Evolutionary conservation across 2,329 filamentous ascomycete genomes (phyloP), one percentile per base, ranked within the genome.

Genomic region (Aspergillus pseudoterreus): DNA sequence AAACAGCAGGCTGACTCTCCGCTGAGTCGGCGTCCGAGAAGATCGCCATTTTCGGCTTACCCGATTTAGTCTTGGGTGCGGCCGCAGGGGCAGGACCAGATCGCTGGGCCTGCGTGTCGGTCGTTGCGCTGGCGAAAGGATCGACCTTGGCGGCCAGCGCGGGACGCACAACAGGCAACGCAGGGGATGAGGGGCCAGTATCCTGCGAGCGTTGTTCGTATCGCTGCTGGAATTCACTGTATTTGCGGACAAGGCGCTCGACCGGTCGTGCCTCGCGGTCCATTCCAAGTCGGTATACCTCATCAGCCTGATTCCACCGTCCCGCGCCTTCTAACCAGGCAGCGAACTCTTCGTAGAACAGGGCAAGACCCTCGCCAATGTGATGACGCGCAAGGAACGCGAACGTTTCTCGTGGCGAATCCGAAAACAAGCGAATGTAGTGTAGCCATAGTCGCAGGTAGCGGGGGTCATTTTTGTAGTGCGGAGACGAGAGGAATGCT

Each of bases 271-370:
- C 94, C 62, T 95, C 91, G 39, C 85, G 85, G 69, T 96, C 89
- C 49, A 99, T 87, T 2, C 94, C 94, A 58, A 96, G 77, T 61
- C 86, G 85, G 69, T 95, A 97, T 1, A 99, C 88, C 70, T 99
- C 94, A 62, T 96, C 91, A 0, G 94, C 92, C 70, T 99, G 94
- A 19, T 79, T 81, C 88, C 90, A 96, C 57, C 92, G 80, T 12
- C 85, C 88, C 6, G 86, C 88, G 33, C 83, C 79, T 74, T 99
- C 94, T 6, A 99, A 78, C 90, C 92, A 97, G 1, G 84, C 87
- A 1, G 94, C 92, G 67, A 95, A 99, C 66, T 97, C 94, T 69
- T 99, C 94, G 71, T 99, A 99, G 71, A 91, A 99, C 3, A 97
- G 77, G 1, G 94, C 94, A 2, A 99, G 80, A 0, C 80, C 78